Conservation (phyloP, 768 basidiomycete species). For the Galerina marginata region DNA sequence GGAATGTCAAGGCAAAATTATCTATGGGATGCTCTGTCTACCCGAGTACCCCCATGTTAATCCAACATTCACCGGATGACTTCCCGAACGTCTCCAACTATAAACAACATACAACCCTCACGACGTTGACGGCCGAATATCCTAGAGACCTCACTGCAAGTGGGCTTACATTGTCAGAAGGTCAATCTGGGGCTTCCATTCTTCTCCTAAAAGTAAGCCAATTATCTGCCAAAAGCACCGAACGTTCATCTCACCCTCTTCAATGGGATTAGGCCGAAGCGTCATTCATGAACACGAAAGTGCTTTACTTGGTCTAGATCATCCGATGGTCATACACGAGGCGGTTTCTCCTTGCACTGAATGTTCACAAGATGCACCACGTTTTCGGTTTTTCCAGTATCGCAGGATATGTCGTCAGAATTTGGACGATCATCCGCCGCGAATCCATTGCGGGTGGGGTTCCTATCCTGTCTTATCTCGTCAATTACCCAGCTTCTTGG, state of each 20-base stretch:
- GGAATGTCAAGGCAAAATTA: too few relatives aligned
- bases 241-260: not conserved
- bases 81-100: too few relatives aligned
- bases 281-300: constrained; percentile 1
- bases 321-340: not conserved
- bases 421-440: not conserved
- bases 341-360: too few relatives aligned
- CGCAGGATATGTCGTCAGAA: not conserved
- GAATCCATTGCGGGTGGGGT: not conserved
- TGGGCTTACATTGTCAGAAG: too few relatives aligned
- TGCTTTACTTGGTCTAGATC: not conserved
- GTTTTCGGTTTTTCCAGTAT: not conserved
- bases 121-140: too few relatives aligned
- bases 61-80: too few relatives aligned
- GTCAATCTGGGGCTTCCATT: too few relatives aligned
- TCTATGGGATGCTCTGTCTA: too few relatives aligned
- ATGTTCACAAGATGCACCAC: too few relatives aligned
- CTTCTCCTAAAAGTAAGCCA: not conserved
- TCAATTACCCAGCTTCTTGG: not conserved
- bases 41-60: too few relatives aligned
- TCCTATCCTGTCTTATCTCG: not conserved
- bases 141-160: too few relatives aligned
- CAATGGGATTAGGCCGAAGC: not conserved
- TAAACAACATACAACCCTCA: too few relatives aligned
- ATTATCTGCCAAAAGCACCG: not conserved